A percentile compares a stretch with the other conserved stretches of the same genome.
Evolutionary conservation across 2,329 filamentous ascomycete species (phyloP).

Genomic region (Penicillium nordicum): DNA sequence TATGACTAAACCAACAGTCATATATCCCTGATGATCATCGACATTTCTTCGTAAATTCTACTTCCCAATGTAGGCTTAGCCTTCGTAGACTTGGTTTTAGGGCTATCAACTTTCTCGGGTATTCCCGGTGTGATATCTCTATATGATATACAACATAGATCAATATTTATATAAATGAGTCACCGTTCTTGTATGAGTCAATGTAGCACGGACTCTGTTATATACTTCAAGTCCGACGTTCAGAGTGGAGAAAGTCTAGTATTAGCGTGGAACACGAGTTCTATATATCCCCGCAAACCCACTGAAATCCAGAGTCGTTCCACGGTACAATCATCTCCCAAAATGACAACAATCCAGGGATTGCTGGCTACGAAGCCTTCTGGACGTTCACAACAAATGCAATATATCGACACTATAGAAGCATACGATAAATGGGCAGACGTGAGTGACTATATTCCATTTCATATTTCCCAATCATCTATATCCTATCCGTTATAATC

Average conservation of each 20-base stretch:
- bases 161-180: not conserved
- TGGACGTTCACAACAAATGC: conserved; percentile 11
- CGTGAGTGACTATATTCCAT: conserved; percentile 17
- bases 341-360: conserved; percentile 24
- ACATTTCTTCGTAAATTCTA: not conserved
- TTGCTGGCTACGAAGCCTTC: conserved; percentile 7
- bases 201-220: not conserved
- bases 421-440: conserved; percentile 40
- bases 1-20: conserved; percentile 10
- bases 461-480: not conserved
- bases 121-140: not conserved
- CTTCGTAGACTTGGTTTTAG: not conserved
- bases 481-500: not conserved
- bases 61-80: not conserved
- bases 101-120: not conserved
- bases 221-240: not conserved
- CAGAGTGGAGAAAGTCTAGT: not conserved
- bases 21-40: not conserved
- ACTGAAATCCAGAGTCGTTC: not conserved
- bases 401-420: conserved; percentile 36
- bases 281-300: not conserved
- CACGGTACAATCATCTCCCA: not conserved
- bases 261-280: not conserved
- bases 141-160: no score
- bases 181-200: not conserved